Conservation (phyloP, 2,329 filamentous ascomycete species). For the Rhynchosporium agropyri region DNA sequence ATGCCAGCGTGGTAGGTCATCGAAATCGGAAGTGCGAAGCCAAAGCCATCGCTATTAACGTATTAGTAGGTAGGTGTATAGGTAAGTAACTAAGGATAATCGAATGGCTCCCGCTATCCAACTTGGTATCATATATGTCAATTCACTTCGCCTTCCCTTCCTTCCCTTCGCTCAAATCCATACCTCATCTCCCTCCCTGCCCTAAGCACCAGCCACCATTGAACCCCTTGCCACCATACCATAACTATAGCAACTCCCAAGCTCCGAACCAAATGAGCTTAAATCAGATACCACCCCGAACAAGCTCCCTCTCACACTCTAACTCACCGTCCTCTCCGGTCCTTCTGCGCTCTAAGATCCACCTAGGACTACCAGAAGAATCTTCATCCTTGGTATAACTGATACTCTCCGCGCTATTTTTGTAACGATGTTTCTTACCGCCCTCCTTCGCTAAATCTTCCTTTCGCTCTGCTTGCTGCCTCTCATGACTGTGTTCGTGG, state of each 20-base stretch:
- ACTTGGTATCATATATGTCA: slow-evolving; percentile 8
- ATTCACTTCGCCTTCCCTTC: not conserved
- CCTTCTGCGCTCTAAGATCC: slow-evolving; percentile 70
- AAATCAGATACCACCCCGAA: slow-evolving; percentile 50
- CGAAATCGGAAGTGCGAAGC: too few species aligned
- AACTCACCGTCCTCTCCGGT: slow-evolving; percentile 67
- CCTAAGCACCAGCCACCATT: not conserved
- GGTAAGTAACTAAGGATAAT: not conserved
- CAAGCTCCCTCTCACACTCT: slow-evolving; percentile 65
- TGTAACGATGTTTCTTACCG: slow-evolving; percentile 49
- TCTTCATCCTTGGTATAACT: slow-evolving; percentile 67
- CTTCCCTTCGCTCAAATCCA: not conserved
- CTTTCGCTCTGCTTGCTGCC: slow-evolving; percentile 11
- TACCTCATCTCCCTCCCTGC: too few species aligned
- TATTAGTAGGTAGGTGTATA: slow-evolving; percentile 8
- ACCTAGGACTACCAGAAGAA: slow-evolving; percentile 59
- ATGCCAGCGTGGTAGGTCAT: too few species aligned
- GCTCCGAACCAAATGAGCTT: not conserved
- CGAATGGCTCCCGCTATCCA: slow-evolving; percentile 9
- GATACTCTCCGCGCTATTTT: slow-evolving; percentile 66
- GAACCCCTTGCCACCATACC: not conserved
- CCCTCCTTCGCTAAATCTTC: slow-evolving; percentile 14
- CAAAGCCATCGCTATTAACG: not conserved
- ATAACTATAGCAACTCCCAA: not conserved
- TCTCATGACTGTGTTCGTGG: not conserved